A percentile compares a stretch with the other conserved stretches of the same genome.
phyloP scores from a whole-genome alignment of 176 grass and related monocot species.

The Otatea glauca region DNA sequence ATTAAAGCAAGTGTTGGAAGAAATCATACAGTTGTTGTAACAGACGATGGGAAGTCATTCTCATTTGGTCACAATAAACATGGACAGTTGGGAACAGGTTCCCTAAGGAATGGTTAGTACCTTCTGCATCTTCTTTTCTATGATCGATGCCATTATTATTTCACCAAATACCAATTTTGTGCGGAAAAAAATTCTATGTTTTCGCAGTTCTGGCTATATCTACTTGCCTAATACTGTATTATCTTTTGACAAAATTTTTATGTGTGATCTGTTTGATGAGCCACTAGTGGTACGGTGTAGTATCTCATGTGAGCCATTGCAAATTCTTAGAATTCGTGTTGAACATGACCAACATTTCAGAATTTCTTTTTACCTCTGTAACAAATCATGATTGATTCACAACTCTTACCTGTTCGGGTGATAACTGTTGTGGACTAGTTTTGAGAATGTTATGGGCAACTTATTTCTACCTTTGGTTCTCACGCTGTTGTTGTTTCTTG shows the following conservation, averaged over 20 bases:
- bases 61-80: conserved; percentile 93
- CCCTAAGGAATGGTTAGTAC: conserved; percentile 69
- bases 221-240: neutral
- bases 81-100: conserved; percentile 87
- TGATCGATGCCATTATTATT: conserved; percentile 5
- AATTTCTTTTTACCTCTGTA: neutral
- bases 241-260: neutral
- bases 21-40: conserved; percentile 88
- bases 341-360: neutral
- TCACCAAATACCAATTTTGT: conserved; percentile 4
- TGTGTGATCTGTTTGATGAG: neutral
- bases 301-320: neutral
- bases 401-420: neutral
- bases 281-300: neutral
- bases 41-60: conserved; percentile 77
- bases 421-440: neutral
- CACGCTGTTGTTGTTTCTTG: conserved; percentile 19
- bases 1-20: conserved; percentile 78
- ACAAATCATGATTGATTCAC: neutral
- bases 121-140: conserved; percentile 28
- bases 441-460: neutral
- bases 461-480: neutral
- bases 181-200: conserved; percentile 13
- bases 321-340: conserved; percentile 11
- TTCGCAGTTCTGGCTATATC: neutral